Evolutionary conservation across 176 grass and related monocot species (phyloP).

Genomic region (Musa itinerans): DNA sequence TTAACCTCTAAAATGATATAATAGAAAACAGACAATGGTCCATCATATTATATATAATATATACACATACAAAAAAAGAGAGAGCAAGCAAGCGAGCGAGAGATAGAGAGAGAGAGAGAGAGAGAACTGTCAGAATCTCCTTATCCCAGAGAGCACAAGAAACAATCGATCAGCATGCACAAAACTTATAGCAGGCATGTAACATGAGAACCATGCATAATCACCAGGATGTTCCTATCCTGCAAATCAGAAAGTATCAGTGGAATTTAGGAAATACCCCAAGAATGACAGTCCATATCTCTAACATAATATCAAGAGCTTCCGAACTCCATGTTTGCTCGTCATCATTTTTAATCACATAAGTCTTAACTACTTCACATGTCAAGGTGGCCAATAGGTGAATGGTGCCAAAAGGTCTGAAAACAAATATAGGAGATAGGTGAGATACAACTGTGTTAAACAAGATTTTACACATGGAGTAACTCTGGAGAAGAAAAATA

Average conservation of each 20-base stretch:
- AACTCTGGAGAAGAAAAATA: not conserved
- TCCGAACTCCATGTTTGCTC: conserved; percentile 86
- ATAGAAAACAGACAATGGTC: not conserved
- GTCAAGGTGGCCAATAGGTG: conserved; percentile 77
- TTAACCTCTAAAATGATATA: not conserved
- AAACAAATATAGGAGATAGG: not conserved
- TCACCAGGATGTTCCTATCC: not conserved
- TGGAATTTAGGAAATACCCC: conserved; percentile 41
- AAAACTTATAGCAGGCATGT: too few species aligned
- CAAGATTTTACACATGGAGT: not conserved
- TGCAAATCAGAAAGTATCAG: conserved; percentile 8
- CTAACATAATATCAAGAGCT: conserved; percentile 86
- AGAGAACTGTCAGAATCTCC: too few species aligned
- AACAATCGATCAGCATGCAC: not conserved
- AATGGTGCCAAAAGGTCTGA: conserved; percentile 79
- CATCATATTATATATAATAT: too few species aligned
- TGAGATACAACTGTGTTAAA: conserved; percentile 23
- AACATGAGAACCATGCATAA: not conserved
- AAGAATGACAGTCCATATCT: conserved; percentile 92
- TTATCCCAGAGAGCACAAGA: not conserved
- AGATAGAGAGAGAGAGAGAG: too few species aligned
- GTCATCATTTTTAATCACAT: conserved; percentile 56
- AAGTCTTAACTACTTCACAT: conserved; percentile 72
- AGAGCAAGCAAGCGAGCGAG: too few species aligned
- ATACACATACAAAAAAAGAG: too few species aligned